Evolutionary conservation across 495 filamentous ascomycete species (phyloP).

Genomic region (Zalerion maritima): DNA sequence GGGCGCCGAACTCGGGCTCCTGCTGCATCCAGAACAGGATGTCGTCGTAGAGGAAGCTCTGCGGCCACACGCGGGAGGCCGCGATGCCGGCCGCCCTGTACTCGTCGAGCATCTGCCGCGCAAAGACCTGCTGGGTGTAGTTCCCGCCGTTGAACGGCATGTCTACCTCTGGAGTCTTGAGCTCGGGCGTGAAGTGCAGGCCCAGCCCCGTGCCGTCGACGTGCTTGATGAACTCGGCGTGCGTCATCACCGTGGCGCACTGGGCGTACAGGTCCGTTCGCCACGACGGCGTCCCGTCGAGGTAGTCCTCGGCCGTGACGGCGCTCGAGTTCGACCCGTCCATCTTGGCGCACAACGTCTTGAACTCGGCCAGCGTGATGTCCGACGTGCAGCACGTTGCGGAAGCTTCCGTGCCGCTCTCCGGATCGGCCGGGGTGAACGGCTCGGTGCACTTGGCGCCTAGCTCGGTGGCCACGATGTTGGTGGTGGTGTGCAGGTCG

Average conservation of each 20-base stretch:
- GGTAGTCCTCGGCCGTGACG: constrained; percentile 35
- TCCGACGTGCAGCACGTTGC: constrained; percentile 50
- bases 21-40: constrained; percentile 45
- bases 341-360: constrained; percentile 47
- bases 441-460: constrained; percentile 45
- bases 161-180: constrained; percentile 41
- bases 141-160: constrained; percentile 48
- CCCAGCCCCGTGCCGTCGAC: constrained; percentile 30
- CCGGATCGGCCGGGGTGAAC: constrained; percentile 32
- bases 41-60: constrained; percentile 46
- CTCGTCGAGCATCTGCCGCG: constrained; percentile 43
- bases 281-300: constrained; percentile 36
- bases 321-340: constrained; percentile 40
- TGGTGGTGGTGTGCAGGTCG: constrained; percentile 49
- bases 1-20: constrained; percentile 39
- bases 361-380: constrained; percentile 44
- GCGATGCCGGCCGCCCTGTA: constrained; percentile 37
- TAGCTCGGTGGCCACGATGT: constrained; percentile 40
- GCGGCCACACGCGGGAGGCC: constrained; percentile 41
- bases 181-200: constrained; percentile 44
- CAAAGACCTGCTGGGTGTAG: constrained; percentile 43
- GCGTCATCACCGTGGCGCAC: constrained; percentile 38
- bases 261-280: constrained; percentile 44
- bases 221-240: constrained; percentile 37
- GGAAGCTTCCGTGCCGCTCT: constrained; percentile 20